Conservation (phyloP, 768 basidiomycete species). For the Pleurotus platypus region DNA sequence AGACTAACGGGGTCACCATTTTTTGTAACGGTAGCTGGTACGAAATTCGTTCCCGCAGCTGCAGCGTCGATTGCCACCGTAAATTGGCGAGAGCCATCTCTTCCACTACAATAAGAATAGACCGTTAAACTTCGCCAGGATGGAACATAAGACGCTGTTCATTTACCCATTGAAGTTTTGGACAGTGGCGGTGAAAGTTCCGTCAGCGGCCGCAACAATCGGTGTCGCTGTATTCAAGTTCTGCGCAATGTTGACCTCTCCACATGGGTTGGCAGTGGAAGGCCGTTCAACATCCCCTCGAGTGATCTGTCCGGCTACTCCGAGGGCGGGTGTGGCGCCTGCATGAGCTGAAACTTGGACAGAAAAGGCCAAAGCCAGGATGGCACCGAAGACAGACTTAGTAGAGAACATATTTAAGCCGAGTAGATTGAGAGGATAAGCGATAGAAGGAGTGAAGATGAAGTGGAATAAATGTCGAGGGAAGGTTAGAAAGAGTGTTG, state of each 20-base stretch:
- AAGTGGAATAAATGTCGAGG: not conserved
- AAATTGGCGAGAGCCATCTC: constrained; percentile 46
- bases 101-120: constrained; percentile 22
- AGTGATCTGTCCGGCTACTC: constrained; percentile 24
- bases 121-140: not conserved
- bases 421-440: not conserved
- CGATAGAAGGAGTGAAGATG: not conserved
- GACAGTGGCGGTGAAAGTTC: constrained; percentile 35
- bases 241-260: constrained; percentile 35
- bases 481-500: constrained; percentile 1
- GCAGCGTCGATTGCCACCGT: constrained; percentile 42
- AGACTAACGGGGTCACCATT: constrained; percentile 46
- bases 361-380: constrained; percentile 28
- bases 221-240: constrained; percentile 35
- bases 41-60: constrained; percentile 36
- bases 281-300: constrained; percentile 31
- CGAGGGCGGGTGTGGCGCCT: constrained; percentile 38
- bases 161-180: constrained; percentile 47
- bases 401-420: constrained; percentile 21
- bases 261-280: constrained; percentile 33
- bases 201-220: constrained; percentile 34
- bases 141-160: not conserved
- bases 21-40: constrained; percentile 31
- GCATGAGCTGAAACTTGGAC: constrained; percentile 39
- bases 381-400: constrained; percentile 23